Evolutionary conservation across 2,329 filamentous ascomycete genomes (phyloP).

Genomic region (Monosporascus sp.): DNA sequence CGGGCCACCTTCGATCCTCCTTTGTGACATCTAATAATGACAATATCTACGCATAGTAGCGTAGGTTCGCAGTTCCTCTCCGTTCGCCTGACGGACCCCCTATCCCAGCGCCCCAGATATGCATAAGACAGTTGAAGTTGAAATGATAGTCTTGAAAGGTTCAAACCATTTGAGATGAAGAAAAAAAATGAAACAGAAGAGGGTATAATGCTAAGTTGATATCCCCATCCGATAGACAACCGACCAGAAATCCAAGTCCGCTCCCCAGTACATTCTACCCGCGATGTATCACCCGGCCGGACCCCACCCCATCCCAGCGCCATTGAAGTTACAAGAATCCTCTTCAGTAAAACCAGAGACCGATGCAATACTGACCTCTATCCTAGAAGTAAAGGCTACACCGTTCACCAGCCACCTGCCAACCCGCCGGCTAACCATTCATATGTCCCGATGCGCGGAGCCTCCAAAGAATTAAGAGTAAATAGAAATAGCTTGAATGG

Average conservation of each 20-base stretch:
- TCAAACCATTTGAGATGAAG: background rate
- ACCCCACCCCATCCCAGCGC: background rate
- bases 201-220: slow-evolving; percentile 13
- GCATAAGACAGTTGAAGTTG: background rate
- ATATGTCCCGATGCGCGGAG: background rate
- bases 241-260: background rate
- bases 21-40: no score
- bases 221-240: background rate
- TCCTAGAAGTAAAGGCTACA: background rate
- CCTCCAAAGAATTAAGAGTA: background rate
- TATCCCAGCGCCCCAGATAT: background rate
- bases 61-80: no score
- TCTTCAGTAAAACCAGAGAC: background rate
- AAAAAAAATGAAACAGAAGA: background rate
- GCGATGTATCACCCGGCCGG: background rate
- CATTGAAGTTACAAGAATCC: background rate
- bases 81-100: background rate
- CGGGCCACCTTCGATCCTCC: no score
- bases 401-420: background rate
- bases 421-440: background rate
- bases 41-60: no score
- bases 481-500: background rate
- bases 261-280: background rate
- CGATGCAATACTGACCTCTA: background rate
- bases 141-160: background rate